Conservation (phyloP, 805 yeast genomes). For the Dipodascopsis uninucleata region DNA sequence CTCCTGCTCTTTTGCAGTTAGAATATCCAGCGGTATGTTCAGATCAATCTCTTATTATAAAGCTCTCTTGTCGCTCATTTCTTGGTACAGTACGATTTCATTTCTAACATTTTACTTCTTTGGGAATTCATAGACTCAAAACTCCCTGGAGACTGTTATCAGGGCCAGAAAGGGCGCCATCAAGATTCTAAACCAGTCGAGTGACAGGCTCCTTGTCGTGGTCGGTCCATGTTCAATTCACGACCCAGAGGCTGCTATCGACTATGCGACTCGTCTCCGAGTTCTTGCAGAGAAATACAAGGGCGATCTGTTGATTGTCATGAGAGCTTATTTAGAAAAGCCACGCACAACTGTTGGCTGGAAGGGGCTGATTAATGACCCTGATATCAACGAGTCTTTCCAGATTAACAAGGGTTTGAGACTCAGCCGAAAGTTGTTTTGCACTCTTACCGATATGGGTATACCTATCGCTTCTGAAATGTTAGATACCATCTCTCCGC, state of each 20-base stretch:
- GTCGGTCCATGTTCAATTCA: constrained; percentile 98
- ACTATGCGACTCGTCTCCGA: constrained; percentile 69
- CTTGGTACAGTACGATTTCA: constrained; percentile 3
- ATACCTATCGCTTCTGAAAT: constrained; percentile 96
- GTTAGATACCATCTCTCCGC: constrained; percentile 94
- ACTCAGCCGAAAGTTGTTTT: constrained; percentile 81
- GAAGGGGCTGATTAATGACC: constrained; percentile 94
- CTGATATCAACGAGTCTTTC: constrained; percentile 89
- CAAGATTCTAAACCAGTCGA: constrained; percentile 70
- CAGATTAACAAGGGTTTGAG: constrained; percentile 92
- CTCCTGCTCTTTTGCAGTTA: constrained; percentile 86
- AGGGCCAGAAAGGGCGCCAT: constrained; percentile 74
- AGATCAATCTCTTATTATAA: constrained; percentile 30
- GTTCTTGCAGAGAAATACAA: constrained; percentile 57
- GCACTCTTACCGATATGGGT: constrained; percentile 71
- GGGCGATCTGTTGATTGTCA: constrained; percentile 76
- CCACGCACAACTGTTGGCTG: constrained; percentile 99
- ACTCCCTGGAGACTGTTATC: constrained; percentile 63
- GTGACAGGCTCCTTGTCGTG: constrained; percentile 82
- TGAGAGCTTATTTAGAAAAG: constrained; percentile 97
- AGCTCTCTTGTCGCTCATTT: background rate
- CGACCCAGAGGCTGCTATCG: constrained; percentile 88
- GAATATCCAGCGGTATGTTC: constrained; percentile 56
- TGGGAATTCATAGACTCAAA: background rate
- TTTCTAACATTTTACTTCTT: constrained; percentile 16